These are phyloP conservation scores for Rosa hybrid DNA, from an alignment of 331 rosid species.

Conservation along the genomic window DNA sequence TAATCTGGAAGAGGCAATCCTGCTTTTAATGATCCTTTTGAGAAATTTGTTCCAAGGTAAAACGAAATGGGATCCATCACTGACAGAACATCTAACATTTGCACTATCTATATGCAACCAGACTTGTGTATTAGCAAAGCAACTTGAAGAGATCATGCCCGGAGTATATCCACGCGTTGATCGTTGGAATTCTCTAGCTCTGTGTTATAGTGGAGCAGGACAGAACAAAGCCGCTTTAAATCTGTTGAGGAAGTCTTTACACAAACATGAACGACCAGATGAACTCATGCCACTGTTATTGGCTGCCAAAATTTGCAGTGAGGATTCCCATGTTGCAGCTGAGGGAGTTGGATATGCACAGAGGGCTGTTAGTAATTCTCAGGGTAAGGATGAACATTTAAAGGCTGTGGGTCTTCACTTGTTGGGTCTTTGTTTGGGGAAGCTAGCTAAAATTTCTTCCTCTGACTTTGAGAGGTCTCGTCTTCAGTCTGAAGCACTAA, in stretches of 20 bases:
- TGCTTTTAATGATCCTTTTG: conserved; percentile 81
- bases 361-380: conserved; percentile 56
- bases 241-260: conserved; percentile 72
- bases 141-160: conserved; percentile 84
- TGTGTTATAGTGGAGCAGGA: conserved; percentile 80
- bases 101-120: conserved; percentile 87
- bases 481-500: conserved; percentile 81
- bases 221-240: conserved; percentile 62
- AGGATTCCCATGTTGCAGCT: conserved; percentile 69
- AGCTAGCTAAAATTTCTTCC: conserved; percentile 77
- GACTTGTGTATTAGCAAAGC: conserved; percentile 73
- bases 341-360: conserved; percentile 82
- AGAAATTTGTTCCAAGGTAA: conserved; percentile 64
- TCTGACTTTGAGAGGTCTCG: conserved; percentile 82
- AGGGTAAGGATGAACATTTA: conserved; percentile 59
- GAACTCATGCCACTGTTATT: conserved; percentile 68
- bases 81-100: conserved; percentile 86
- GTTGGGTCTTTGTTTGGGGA: conserved; percentile 83
- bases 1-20: conserved; percentile 92
- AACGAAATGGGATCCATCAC: conserved; percentile 87
- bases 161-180: conserved; percentile 81
- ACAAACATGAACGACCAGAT: conserved; percentile 71
- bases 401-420: conserved; percentile 77
- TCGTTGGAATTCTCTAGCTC: conserved; percentile 87
- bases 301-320: conserved; percentile 88